Base-by-base conservation (phyloP, 148 eudicot species). In the Fallopia convolvulus region DNA sequence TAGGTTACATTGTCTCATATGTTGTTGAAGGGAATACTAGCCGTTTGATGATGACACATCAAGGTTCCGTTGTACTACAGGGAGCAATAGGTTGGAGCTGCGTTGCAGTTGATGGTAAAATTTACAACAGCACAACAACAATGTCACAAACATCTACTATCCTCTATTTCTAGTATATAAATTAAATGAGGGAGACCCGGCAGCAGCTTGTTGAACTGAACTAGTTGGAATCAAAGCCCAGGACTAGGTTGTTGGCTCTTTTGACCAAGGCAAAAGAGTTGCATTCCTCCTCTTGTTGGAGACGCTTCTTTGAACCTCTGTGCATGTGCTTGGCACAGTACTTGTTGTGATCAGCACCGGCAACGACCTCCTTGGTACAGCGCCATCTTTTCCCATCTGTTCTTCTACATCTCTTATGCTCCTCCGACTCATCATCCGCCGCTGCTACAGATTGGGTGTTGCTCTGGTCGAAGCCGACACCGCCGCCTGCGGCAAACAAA, bases 361-460 rank as follows among this genome's bases (percentile, higher is more conserved):
- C 26, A 40, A 72, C 20, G 14, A 72, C 74, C 21, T 72, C 74
- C 74, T 72, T 41, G 18, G 48, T 72, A 41, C 74, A 72, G 3
- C 74, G 21, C 74, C 74, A 72, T 26, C 74, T 40, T 46, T 72
- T 72, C 48, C 74, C 74, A 17, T 72, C 74, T 17, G 74, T 72
- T 44, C 74, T 41, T 44, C 74, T n/a, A 14, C 74, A 72, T 44
- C 74, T 72, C 48, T 15, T 40, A 7, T 3, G 48, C 47, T 41
- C 49, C 47, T 41, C 49, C 20, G 5, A 13, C 46, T 66, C 72
- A 6, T 42, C 46, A 42, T 44, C 47, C 3, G 15, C 44, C 36
- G 11, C 12, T 2, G 17, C 65, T 2, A 23, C 12, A 8, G 12
- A 58, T n/a, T 58, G 32, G 4, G 65, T 23, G 65, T 58, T 21